Evolutionary conservation across 1,284 basidiomycete genomes (phyloP).

Genomic region (Boletus hoseneyae): DNA sequence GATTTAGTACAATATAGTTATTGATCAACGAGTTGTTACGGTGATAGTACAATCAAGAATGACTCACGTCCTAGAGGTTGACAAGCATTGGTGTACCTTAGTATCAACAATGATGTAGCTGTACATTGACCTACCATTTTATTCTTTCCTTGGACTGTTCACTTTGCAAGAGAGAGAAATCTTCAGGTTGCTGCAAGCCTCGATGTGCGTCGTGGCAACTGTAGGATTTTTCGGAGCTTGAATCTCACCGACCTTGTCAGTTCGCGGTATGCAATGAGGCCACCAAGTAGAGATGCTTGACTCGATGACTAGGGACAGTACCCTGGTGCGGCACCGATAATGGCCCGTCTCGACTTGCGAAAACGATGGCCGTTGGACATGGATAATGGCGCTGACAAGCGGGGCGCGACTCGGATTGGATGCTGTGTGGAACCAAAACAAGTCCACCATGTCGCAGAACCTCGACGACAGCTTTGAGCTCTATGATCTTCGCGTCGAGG

Average conservation of each 20-base stretch:
- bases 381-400: background rate
- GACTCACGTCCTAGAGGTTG: too few relatives aligned
- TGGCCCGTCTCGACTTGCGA: background rate
- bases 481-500: constrained; percentile 58
- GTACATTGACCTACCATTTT: too few relatives aligned
- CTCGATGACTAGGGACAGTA: background rate
- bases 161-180: too few relatives aligned
- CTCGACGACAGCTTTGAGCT: constrained; percentile 45
- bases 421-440: too few relatives aligned
- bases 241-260: constrained; percentile 12
- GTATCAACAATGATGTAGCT: too few relatives aligned
- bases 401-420: constrained; percentile 3
- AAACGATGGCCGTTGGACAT: constrained; percentile 3
- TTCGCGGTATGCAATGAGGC: constrained; percentile 11
- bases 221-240: too few relatives aligned
- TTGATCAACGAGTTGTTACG: too few relatives aligned
- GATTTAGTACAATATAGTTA: too few relatives aligned
- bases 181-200: too few relatives aligned
- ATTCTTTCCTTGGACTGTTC: too few relatives aligned
- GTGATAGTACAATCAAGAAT: too few relatives aligned
- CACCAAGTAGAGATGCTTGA: background rate
- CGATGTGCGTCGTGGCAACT: too few relatives aligned
- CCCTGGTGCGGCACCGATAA: constrained; percentile 21
- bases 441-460: constrained; percentile 9
- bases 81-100: background rate